Evolutionary conservation across 371 early-diverging fungal species (phyloP).

Genomic region (Mortierella sp.): DNA sequence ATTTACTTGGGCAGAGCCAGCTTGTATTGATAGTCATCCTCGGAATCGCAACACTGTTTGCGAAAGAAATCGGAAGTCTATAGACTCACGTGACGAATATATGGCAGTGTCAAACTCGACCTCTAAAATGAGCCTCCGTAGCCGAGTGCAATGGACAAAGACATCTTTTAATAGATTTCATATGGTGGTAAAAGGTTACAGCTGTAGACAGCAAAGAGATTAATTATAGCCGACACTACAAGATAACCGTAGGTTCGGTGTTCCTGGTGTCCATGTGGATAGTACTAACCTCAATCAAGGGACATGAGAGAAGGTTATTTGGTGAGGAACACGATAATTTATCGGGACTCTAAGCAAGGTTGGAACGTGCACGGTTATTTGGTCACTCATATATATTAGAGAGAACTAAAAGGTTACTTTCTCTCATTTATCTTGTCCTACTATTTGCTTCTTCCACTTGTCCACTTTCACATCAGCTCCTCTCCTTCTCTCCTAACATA

Average conservation of each 20-base stretch:
- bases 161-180: neutral
- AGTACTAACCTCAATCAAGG: neutral
- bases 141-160: neutral
- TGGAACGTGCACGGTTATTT: slow-evolving; percentile 4
- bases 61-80: neutral
- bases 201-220: neutral
- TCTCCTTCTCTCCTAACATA: neutral
- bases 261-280: neutral
- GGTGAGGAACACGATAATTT: slow-evolving; percentile 21
- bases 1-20: neutral
- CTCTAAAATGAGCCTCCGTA: no score
- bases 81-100: neutral
- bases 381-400: neutral
- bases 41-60: neutral
- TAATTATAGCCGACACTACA: neutral
- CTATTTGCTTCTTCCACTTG: neutral
- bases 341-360: slow-evolving; percentile 10
- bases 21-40: neutral
- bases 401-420: neutral
- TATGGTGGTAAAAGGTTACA: neutral
- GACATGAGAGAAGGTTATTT: neutral
- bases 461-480: neutral
- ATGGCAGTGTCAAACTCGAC: neutral
- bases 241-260: neutral
- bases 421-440: neutral